Evolutionary conservation across 441 rosid genomes (phyloP).

Genomic region (Raphanus hybrid): DNA sequence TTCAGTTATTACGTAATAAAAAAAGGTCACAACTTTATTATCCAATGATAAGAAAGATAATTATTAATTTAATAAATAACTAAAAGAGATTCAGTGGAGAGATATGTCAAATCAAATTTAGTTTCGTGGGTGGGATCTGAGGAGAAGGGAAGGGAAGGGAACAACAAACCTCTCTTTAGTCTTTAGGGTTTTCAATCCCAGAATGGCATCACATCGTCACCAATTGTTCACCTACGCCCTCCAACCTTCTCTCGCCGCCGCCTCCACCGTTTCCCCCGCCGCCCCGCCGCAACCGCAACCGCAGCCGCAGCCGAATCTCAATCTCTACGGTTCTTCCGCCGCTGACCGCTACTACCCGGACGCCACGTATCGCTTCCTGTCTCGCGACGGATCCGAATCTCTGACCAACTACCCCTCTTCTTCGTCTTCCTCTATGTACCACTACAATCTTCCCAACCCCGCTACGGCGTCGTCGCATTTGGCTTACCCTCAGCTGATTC

Average conservation of each 20-base stretch:
- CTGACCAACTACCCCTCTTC: constrained; percentile 36
- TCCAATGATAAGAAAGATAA: neutral
- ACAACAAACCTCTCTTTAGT: neutral
- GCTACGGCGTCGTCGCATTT: constrained; percentile 41
- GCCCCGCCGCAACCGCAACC: constrained; percentile 25
- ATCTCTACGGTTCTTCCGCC: constrained; percentile 37
- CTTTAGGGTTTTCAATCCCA: constrained; percentile 47
- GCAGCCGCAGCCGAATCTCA: neutral
- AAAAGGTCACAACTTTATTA: too few species aligned
- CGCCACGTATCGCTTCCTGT: constrained; percentile 28
- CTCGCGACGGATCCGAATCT: constrained; percentile 44
- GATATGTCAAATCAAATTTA: constrained; percentile 20
- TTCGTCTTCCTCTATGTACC: constrained; percentile 49
- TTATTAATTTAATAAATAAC: neutral
- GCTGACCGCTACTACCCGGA: constrained; percentile 43
- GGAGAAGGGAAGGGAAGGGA: neutral
- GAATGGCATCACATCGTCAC: constrained; percentile 61
- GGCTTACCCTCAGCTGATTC: constrained; percentile 45
- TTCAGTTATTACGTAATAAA: too few species aligned
- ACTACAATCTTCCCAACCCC: constrained; percentile 43
- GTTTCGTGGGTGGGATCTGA: constrained; percentile 25
- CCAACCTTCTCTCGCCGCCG: constrained; percentile 46
- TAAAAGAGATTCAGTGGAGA: constrained; percentile 2
- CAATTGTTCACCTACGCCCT: constrained; percentile 54
- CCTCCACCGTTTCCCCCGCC: constrained; percentile 46